These are phyloP conservation scores for Cutaneotrichosporon dermatis DNA, from an alignment of 1,284 basidiomycete species.

Conservation along the genomic window DNA sequence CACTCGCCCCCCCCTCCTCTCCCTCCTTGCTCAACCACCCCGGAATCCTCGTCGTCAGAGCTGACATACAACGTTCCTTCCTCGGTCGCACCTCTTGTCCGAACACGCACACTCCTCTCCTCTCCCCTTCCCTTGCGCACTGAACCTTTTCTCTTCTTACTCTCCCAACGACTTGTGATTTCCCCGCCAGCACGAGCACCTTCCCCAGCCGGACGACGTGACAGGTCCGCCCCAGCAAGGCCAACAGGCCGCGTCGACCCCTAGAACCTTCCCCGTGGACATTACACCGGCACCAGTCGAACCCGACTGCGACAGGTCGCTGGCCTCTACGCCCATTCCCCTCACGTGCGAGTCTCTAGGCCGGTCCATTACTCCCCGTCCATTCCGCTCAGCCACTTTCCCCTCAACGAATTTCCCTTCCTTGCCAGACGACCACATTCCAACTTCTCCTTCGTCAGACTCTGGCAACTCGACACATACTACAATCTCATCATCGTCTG, in stretches of 20 bases:
- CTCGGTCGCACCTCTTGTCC: neutral
- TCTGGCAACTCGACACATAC: neutral
- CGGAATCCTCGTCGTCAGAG: no score
- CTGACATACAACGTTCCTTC: neutral
- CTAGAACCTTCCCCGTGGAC: no score
- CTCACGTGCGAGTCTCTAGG: neutral
- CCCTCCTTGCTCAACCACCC: no score
- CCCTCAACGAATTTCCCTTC: neutral
- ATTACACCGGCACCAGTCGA: no score
- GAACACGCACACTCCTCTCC: neutral
- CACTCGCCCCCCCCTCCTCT: no score
- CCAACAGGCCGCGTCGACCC: neutral
- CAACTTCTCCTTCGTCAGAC: neutral
- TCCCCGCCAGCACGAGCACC: neutral
- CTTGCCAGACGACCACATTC: neutral
- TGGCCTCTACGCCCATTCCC: neutral
- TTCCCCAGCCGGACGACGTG: neutral
- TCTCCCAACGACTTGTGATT: neutral
- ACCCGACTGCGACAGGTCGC: neutral
- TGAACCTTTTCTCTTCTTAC: neutral
- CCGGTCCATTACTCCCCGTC: neutral
- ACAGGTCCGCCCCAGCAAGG: neutral
- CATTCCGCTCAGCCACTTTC: neutral
- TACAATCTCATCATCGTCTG: conserved; percentile 7
- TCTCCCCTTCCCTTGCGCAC: neutral